Percentiles rank a stretch among this genome's conserved stretches.
Evolutionary conservation across 2,329 filamentous ascomycete genomes (phyloP).

Genomic region (Colletotrichum costaricense): DNA sequence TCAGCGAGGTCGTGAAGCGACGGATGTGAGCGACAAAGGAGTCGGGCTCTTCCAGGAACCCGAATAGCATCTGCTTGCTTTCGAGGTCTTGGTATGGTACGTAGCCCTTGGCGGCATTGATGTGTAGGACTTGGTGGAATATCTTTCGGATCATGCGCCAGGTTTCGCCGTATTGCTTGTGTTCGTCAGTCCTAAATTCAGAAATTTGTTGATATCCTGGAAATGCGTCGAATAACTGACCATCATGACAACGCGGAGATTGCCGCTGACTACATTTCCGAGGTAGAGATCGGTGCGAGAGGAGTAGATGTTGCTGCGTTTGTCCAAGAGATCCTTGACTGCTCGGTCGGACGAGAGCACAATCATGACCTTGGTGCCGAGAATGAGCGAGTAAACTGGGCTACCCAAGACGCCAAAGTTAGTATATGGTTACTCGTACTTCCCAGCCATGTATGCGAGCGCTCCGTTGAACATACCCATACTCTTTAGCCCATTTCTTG

Average conservation of each 20-base stretch:
- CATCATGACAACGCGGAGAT: constrained; percentile 20
- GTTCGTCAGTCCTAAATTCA: not conserved
- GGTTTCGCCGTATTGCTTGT: constrained; percentile 19
- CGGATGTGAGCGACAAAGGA: constrained; percentile 57
- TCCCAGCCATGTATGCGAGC: too few species aligned
- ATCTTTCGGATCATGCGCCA: constrained; percentile 40
- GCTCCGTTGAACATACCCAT: constrained; percentile 40
- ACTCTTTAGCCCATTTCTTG: constrained; percentile 63
- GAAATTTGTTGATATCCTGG: not conserved
- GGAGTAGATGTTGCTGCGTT: constrained; percentile 61
- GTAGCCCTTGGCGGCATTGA: constrained; percentile 52
- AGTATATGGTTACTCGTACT: not conserved
- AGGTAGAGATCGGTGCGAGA: constrained; percentile 46
- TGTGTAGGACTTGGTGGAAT: constrained; percentile 52
- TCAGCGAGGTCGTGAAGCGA: constrained; percentile 60
- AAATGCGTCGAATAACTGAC: not conserved
- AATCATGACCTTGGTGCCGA: constrained; percentile 59
- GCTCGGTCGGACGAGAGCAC: constrained; percentile 57
- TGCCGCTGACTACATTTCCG: constrained; percentile 10
- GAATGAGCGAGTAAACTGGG: constrained; percentile 61
- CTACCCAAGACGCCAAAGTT: constrained; percentile 40
- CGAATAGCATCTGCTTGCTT: constrained; percentile 57
- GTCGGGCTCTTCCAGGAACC: constrained; percentile 48
- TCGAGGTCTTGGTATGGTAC: constrained; percentile 51
- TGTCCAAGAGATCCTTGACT: constrained; percentile 64